These are phyloP conservation scores for Scutellaria galericulata DNA, from an alignment of 257 asterid species.

Conservation along the genomic window DNA sequence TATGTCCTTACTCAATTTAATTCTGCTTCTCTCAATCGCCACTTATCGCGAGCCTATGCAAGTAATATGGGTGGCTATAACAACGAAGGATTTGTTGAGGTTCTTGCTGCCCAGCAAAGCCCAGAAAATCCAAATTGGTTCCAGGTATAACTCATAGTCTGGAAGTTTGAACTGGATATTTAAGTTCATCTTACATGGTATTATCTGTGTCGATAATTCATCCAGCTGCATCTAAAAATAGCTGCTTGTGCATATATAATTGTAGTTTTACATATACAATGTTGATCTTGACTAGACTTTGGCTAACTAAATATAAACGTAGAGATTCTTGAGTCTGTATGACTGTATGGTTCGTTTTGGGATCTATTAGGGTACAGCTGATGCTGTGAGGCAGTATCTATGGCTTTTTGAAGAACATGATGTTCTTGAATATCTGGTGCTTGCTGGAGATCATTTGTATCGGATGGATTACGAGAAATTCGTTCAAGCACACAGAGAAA, in stretches of 20 bases:
- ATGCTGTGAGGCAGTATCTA: conserved; percentile 69
- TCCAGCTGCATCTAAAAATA: no score
- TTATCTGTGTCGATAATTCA: no score
- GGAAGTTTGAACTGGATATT: no score
- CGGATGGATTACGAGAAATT: conserved; percentile 71
- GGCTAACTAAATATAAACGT: not conserved
- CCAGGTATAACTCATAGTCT: conserved; percentile 44
- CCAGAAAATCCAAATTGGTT: conserved; percentile 78
- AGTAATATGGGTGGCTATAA: conserved; percentile 70
- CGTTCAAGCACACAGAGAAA: conserved; percentile 67
- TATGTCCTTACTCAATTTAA: conserved; percentile 72
- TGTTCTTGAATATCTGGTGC: conserved; percentile 61
- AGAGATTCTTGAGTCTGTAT: conserved; percentile 9
- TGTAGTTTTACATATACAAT: not conserved
- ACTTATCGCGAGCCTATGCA: conserved; percentile 67
- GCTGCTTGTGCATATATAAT: not conserved
- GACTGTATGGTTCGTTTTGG: conserved; percentile 19
- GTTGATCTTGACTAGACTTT: not conserved
- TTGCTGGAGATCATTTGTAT: conserved; percentile 70
- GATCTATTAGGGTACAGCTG: conserved; percentile 65
- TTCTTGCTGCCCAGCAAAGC: conserved; percentile 78
- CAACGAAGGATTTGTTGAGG: conserved; percentile 71
- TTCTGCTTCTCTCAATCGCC: conserved; percentile 73
- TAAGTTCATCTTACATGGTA: no score
- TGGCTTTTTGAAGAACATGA: conserved; percentile 76